Base-by-base conservation (phyloP, 768 basidiomycete species). In the Leccinum subtestaceum region DNA sequence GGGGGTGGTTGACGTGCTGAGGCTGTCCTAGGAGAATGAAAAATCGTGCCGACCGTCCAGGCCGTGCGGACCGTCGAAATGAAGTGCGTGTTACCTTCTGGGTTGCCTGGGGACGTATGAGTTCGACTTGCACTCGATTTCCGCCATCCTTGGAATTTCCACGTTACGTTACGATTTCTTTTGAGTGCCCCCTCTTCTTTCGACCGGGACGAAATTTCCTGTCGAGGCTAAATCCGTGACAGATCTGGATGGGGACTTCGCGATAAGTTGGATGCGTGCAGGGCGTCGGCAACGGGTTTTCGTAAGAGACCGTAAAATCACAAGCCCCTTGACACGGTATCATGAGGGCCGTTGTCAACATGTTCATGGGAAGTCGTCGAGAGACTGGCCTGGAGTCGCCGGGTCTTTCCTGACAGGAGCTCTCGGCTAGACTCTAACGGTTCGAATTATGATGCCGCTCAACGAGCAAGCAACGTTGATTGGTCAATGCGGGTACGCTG, bases 121-220 rank as follows among this genome's bases (percentile, higher is more conserved):
- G 43, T 11, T n/a, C 50, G 56, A 56, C 48, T 25, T n/a, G 40
- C 47, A 27, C 56, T 57, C 52, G 55, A 52, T 67, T 65, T 70
- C 68, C 66, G 61, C 69, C 19, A 49, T 50, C 40, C 51, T 58
- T 40, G 19, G 5, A 46, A 52, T 59, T 65, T 69, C 67, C 63
- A 67, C 59, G 61, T 69, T 69, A 70, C 67, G 67, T 69, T 61
- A 70, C 59, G 56, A 6, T 53, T 52, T 46, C 47, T 57, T 56
- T 19, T 34, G 11, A 2, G 43, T 43, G 10, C n/a, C 10, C 61
- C 67, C 55, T 48, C 48, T 46, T 36, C 49, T 34, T 57, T 54
- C 57, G 23, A 52, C 50, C 48, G 40, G 50, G 11, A 59, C n/a
- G 52, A 59, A 52, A 63, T 68, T 60, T 56, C 59, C 46, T 59